These are phyloP conservation scores for Bacidia rubella DNA, from an alignment of 495 filamentous ascomycete species.

Conservation along the genomic window DNA sequence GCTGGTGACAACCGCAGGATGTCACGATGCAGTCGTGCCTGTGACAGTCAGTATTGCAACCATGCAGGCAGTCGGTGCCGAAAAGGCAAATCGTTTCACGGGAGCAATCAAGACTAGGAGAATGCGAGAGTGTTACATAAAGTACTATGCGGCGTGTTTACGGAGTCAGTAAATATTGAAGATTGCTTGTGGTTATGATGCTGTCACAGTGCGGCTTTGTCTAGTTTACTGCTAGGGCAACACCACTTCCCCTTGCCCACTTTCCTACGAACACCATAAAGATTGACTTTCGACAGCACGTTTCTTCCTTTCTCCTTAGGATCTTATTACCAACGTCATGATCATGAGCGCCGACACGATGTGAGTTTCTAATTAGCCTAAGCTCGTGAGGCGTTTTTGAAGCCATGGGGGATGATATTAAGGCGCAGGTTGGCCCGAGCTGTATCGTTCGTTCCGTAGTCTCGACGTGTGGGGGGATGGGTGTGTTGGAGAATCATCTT, in stretches of 20 bases:
- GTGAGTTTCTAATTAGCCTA: background rate
- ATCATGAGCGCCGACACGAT: background rate
- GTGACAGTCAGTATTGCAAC: no score
- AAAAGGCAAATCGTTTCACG: no score
- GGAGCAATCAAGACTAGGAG: no score
- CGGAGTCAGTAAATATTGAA: no score
- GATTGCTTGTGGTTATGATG: background rate
- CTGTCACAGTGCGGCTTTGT: background rate
- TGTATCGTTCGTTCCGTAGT: background rate
- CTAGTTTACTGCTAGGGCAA: background rate
- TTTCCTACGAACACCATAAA: background rate
- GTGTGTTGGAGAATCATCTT: slow-evolving; percentile 43
- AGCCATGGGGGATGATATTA: no score
- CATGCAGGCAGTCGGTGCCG: no score
- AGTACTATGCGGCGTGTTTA: no score
- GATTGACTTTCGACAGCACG: background rate
- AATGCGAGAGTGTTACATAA: no score
- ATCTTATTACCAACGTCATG: background rate
- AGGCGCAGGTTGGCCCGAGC: no score
- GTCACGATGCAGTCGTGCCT: no score
- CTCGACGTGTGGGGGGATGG: background rate
- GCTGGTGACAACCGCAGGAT: no score
- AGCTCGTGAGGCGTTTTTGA: background rate
- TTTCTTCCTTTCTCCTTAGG: background rate
- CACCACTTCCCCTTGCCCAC: background rate